Conservation (phyloP, 345 rosid genomes). For the Eucalyptus marginata region DNA sequence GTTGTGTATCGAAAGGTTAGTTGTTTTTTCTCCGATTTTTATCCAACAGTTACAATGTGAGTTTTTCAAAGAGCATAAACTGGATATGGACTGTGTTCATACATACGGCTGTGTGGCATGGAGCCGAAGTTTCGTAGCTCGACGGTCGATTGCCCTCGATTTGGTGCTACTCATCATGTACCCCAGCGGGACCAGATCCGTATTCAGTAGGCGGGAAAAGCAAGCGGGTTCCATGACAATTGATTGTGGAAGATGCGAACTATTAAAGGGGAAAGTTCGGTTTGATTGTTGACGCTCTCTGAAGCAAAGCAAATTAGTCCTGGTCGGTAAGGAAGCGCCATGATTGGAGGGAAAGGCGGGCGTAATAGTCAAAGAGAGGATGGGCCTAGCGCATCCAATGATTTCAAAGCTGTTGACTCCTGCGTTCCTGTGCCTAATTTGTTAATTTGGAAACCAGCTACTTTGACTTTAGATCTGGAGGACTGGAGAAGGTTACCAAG, state of each 20-base stretch:
- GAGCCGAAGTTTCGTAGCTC: neutral
- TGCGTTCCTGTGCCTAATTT: neutral
- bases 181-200: neutral
- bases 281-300: neutral
- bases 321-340: neutral
- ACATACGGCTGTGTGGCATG: neutral
- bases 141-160: neutral
- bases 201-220: neutral
- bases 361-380: neutral
- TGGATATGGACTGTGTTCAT: neutral
- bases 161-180: neutral
- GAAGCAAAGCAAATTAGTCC: neutral
- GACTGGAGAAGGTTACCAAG: neutral
- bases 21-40: too few relatives aligned
- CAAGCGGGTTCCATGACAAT: neutral
- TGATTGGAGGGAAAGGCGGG: neutral
- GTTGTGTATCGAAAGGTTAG: too few relatives aligned
- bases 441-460: neutral
- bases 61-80: neutral
- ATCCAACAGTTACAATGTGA: too few relatives aligned
- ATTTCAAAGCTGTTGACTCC: neutral
- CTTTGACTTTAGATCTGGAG: neutral
- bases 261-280: neutral
- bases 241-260: neutral
- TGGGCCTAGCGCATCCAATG: neutral